Conservation (phyloP, 352 stramenopile species). For the Phytophthora aleatoria region DNA sequence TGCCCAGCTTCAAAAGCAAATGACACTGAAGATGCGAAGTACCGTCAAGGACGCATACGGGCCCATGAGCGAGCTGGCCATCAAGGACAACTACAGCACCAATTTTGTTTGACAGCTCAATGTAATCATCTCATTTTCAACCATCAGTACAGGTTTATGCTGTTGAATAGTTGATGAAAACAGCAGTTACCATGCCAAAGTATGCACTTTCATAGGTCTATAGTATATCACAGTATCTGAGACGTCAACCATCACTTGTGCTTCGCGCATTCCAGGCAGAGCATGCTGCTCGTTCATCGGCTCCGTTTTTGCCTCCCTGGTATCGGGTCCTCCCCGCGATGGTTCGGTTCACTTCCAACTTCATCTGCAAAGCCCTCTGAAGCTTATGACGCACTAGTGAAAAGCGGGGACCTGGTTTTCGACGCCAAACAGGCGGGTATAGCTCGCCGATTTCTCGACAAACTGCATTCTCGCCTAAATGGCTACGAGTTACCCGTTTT, state of each 20-base stretch:
- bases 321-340: conserved; percentile 9
- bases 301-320: conserved; percentile 14
- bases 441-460: conserved; percentile 55
- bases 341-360: conserved; percentile 9
- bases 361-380: conserved; percentile 34
- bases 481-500: conserved; percentile 58
- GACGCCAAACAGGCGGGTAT: conserved; percentile 42
- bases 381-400: conserved; percentile 37
- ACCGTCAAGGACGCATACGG: conserved; percentile 11
- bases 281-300: conserved; percentile 13
- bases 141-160: background rate
- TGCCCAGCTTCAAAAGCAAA: conserved; percentile 7
- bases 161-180: background rate
- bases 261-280: no score
- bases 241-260: background rate
- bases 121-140: background rate
- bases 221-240: background rate
- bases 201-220: background rate
- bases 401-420: conserved; percentile 27
- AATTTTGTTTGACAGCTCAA: conserved; percentile 31
- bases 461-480: conserved; percentile 56
- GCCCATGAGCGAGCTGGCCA: conserved; percentile 22
- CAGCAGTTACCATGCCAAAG: background rate
- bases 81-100: conserved; percentile 33
- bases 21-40: conserved; percentile 7